phyloP scores from a whole-genome alignment of 208 protist genomes.

The Trypanosoma avium region DNA sequence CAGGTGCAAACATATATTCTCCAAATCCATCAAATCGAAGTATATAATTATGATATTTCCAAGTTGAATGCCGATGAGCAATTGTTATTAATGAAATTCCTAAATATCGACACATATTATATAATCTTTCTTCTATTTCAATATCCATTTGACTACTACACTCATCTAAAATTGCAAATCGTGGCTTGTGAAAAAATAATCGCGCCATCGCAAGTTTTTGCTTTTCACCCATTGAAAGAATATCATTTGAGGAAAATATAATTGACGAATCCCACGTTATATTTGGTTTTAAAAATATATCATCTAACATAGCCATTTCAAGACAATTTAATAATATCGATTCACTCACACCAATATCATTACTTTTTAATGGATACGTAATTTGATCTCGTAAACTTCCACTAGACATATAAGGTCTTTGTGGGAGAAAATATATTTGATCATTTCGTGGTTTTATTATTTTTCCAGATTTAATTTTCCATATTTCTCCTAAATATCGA shows the following conservation, averaged over 20 bases:
- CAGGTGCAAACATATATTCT: constrained; percentile 67
- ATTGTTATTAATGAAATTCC: constrained; percentile 89
- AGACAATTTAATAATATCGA: constrained; percentile 58
- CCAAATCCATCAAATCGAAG: constrained; percentile 78
- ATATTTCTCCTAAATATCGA: constrained; percentile 79
- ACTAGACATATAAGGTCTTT: constrained; percentile 81
- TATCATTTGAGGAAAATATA: constrained; percentile 50
- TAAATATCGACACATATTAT: constrained; percentile 61
- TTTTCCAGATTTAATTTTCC: constrained; percentile 62
- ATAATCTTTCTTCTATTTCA: constrained; percentile 70
- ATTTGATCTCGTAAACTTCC: constrained; percentile 88
- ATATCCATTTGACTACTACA: constrained; percentile 81
- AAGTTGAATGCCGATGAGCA: constrained; percentile 73
- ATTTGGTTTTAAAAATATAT: constrained; percentile 49
- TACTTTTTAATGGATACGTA: constrained; percentile 74
- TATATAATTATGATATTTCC: constrained; percentile 82
- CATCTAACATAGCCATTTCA: constrained; percentile 63
- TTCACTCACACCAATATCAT: constrained; percentile 56
- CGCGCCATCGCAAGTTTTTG: constrained; percentile 88
- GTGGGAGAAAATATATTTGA: constrained; percentile 88
- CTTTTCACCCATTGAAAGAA: constrained; percentile 81
- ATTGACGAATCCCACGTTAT: constrained; percentile 65
- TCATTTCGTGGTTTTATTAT: constrained; percentile 68
- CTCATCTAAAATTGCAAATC: constrained; percentile 91
- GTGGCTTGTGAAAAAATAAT: constrained; percentile 85